Evolutionary conservation across 1,284 basidiomycete species (phyloP), one percentile per base, ranked within the genome.

Genomic region (Puccinia triticina): DNA sequence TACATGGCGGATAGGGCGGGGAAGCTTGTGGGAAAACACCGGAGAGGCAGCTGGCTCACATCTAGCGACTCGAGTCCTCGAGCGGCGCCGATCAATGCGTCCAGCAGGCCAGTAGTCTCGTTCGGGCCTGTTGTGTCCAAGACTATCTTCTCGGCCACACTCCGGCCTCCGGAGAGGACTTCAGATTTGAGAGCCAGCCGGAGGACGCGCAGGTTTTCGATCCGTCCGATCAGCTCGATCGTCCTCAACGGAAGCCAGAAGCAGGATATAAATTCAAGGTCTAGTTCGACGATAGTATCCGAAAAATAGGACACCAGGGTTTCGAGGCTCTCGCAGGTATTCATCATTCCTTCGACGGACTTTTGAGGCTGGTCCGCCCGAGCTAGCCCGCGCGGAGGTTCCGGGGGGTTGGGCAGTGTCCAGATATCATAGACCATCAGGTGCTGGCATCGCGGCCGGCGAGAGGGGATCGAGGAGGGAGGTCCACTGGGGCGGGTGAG

Each of bases 231-330:
- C 29, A 50, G 32, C 26, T 73, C 67, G 16, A 80, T 57, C 12
- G 78, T 73, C 23, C 55, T 55, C 21, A 3, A 8, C 10, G 78
- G 69, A 53, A 80, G 53, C 37, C 43, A 67, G 57, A 80, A 64
- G 23, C 23, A 21, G 57, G 53, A 16, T 10, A 80, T 64, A 18
- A 80, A 73, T 61, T 80, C 78, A 2, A 80, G 59, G 12, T 80
- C 67, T 34, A 80, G 40, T 53, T 80, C 78, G 55, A 53, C 67
- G n/a, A 80, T 48, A 34, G 67, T 80, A 50, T 80, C 69, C 16
- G 37, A 12, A 37, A 73, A 80, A 21, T 73, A 64, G n/a, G 14
- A 14, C 26, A 66, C 29, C 37, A 77, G 46, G 59, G 26, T 21
- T 16, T 77, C 61, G 1, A 77, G 23, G 21, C 37, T 77, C 23